Evolutionary conservation across 345 rosid genomes (phyloP).

Genomic region (Brassica juncea): DNA sequence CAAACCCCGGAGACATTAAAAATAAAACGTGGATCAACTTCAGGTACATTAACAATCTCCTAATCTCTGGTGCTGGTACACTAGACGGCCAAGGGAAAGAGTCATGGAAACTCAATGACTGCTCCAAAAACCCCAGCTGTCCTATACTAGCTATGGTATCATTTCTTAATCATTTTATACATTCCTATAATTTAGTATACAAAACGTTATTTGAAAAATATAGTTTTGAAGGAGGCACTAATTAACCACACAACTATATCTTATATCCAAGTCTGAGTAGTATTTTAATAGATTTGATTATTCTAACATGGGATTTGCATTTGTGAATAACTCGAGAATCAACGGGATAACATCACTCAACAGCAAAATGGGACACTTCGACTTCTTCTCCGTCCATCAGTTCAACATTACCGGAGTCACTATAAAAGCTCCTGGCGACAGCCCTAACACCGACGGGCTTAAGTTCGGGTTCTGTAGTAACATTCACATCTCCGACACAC

Average conservation of each 20-base stretch:
- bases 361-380: slow-evolving; percentile 37
- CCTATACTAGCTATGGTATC: slow-evolving; percentile 35
- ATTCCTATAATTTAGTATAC: not conserved
- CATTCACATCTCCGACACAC: slow-evolving; percentile 27
- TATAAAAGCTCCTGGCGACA: slow-evolving; percentile 30
- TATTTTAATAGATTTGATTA: not conserved
- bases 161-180: not conserved
- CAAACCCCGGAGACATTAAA: not conserved
- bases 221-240: not conserved
- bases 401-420: slow-evolving; percentile 27
- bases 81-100: slow-evolving; percentile 37
- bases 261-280: not conserved
- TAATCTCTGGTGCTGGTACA: slow-evolving; percentile 30
- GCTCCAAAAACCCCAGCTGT: slow-evolving; percentile 27
- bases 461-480: slow-evolving; percentile 30
- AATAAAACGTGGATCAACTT: slow-evolving; percentile 28
- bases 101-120: slow-evolving; percentile 38
- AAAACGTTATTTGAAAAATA: not conserved
- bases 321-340: slow-evolving; percentile 34
- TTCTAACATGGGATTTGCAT: slow-evolving; percentile 26
- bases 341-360: slow-evolving; percentile 35
- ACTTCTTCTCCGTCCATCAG: slow-evolving; percentile 28
- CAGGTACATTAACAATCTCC: slow-evolving; percentile 26
- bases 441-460: slow-evolving; percentile 40
- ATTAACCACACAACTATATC: not conserved